Base-by-base conservation (phyloP, 805 yeast species). In the Ogataea ramenticola region DNA sequence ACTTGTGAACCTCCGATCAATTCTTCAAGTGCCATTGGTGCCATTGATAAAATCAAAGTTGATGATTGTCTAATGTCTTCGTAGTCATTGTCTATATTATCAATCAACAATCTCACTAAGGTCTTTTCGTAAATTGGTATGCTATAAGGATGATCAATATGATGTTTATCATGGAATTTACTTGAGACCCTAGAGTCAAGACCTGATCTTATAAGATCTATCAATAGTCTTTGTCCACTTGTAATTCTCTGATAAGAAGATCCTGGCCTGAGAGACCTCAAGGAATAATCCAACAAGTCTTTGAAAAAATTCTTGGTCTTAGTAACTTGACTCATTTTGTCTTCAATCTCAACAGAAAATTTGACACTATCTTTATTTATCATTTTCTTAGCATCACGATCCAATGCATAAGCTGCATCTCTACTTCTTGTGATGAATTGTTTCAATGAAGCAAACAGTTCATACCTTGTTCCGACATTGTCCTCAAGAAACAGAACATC, bases 51-150 rank as follows among this genome's bases (percentile, higher is more conserved):
- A 1, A 82, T 43, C 2, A 57, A 48, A 1, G 72, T 71, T 1
- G 87, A 66, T 10, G 56, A 45, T 4, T 70, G 67, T 46, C 98
- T 72, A 17, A 90, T 72, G 56, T 89, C 96, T 45, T 85, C 88
- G 61, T 79, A 89, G 48, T 83, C 82, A 57, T 83, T 82, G 27
- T 79, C 66, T 8, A 86, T 65, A 43, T 78, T 78, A 49, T 82
- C 85, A 17, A 83, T 58, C 42, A 89, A 62, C 9, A 77, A 54
- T 41, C 80, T 64, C 1, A 74, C 54, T 26, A 76, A 50, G 1
- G 62, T 57, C 1, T 51, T 50, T 17, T 61, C 54, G 49, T 70
- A 75, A 1, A 84, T 50, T 0, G 63, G 53, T 1, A 81, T 50
- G 20, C 66, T 49, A 54, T 74, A 79, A 8, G 82, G 79, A 53